phyloP scores from a whole-genome alignment of 306 rosid genomes.

The Acacia melanoxylon region DNA sequence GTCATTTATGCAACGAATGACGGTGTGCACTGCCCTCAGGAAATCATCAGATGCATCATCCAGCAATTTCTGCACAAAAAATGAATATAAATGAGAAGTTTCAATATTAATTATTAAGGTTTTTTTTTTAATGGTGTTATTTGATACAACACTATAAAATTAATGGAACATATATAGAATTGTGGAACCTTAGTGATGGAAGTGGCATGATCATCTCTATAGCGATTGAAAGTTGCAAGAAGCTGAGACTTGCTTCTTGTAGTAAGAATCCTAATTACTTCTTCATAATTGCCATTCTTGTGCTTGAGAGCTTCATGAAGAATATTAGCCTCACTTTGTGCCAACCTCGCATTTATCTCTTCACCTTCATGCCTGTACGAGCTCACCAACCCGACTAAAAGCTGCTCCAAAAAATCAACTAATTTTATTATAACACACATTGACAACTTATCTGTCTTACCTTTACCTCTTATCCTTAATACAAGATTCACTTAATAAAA shows the following conservation, averaged over 20 bases:
- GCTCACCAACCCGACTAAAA: constrained; percentile 64
- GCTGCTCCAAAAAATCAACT: constrained; percentile 38
- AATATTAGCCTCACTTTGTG: constrained; percentile 62
- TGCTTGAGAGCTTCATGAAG: constrained; percentile 66
- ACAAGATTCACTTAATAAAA: too few relatives aligned
- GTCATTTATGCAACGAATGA: constrained; percentile 70
- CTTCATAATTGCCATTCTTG: constrained; percentile 48
- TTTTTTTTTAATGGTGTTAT: neutral
- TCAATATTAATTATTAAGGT: neutral
- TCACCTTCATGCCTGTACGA: constrained; percentile 52
- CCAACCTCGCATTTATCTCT: constrained; percentile 50
- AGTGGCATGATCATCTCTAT: constrained; percentile 62
- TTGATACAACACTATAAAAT: neutral
- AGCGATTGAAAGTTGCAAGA: constrained; percentile 67
- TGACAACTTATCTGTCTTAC: too few relatives aligned
- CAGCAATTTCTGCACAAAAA: constrained; percentile 46
- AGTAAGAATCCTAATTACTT: constrained; percentile 68
- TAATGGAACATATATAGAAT: neutral
- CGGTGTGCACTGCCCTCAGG: constrained; percentile 49
- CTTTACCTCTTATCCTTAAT: too few relatives aligned
- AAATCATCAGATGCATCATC: constrained; percentile 49
- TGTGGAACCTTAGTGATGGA: constrained; percentile 71
- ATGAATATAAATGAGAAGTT: neutral
- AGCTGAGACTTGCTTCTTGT: constrained; percentile 79
- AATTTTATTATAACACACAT: too few relatives aligned